Conservation (phyloP, 768 basidiomycete genomes). For the Pisolithus orientalis region DNA sequence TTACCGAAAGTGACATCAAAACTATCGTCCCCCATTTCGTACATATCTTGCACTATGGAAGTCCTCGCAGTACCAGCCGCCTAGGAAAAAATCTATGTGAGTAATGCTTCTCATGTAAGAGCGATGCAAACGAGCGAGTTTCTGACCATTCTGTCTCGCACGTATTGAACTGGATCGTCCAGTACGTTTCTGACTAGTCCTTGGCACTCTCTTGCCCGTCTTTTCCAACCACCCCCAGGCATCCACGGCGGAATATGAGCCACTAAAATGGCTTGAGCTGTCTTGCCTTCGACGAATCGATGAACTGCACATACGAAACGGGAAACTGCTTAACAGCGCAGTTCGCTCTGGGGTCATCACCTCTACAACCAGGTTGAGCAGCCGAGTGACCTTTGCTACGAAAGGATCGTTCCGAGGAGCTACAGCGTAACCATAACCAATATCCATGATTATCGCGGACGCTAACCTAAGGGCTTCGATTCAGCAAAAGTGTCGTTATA, state of each 20-base stretch:
- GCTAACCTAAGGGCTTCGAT: constrained; percentile 11
- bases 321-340: constrained; percentile 15
- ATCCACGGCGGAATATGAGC: constrained; percentile 27
- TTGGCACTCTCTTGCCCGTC: constrained; percentile 10
- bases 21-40: too few species aligned
- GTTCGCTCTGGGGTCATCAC: constrained; percentile 17
- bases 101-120: not conserved
- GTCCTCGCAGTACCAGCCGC: constrained; percentile 11
- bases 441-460: constrained; percentile 15
- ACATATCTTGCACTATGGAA: not conserved
- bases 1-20: not conserved
- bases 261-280: constrained; percentile 2
- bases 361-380: constrained; percentile 4
- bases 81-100: constrained; percentile 1
- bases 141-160: constrained; percentile 18
- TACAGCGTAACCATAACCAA: constrained; percentile 20
- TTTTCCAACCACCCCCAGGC: constrained; percentile 26
- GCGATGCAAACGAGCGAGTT: not conserved
- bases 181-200: constrained; percentile 15
- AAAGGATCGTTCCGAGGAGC: constrained; percentile 19
- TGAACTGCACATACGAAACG: constrained; percentile 17
- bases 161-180: constrained; percentile 15
- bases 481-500: too few species aligned
- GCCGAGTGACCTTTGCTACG: constrained; percentile 12
- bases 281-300: not conserved